These are phyloP conservation scores for Mycena metata DNA, from an alignment of 768 basidiomycete genomes.

Conservation along the genomic window DNA sequence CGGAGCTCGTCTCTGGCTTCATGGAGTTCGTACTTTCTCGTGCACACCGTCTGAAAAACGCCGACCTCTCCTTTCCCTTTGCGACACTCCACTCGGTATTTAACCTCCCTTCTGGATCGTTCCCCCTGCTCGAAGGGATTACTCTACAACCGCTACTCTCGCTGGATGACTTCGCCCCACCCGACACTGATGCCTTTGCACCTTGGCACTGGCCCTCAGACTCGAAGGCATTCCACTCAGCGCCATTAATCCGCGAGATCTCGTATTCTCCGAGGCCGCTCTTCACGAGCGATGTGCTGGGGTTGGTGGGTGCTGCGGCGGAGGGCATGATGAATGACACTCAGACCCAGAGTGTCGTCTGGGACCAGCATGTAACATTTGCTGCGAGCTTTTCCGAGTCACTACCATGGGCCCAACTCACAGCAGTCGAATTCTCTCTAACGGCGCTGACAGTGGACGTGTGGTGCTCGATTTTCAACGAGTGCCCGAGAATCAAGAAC, in stretches of 20 bases:
- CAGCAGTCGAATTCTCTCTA: background rate
- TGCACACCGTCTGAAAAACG: background rate
- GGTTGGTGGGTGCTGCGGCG: background rate
- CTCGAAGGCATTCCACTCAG: background rate
- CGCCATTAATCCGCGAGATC: background rate
- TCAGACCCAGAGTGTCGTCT: too few relatives aligned
- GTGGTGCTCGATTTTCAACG: slow-evolving; percentile 9
- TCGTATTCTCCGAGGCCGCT: background rate
- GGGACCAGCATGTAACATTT: background rate
- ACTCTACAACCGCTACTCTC: background rate
- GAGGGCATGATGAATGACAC: background rate
- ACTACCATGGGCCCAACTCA: slow-evolving; percentile 18
- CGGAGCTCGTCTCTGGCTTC: background rate
- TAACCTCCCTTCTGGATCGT: background rate
- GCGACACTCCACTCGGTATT: background rate
- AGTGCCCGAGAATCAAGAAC: background rate
- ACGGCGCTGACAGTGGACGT: slow-evolving; percentile 4
- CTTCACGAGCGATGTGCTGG: background rate
- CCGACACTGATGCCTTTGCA: background rate
- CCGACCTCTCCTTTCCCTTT: slow-evolving; percentile 6
- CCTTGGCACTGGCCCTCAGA: slow-evolving; percentile 13
- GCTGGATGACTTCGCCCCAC: background rate
- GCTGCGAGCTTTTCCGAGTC: background rate
- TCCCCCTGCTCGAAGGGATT: background rate
- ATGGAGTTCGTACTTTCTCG: background rate